phyloP scores from a whole-genome alignment of 2,329 filamentous ascomycete species.

The Phaeosphaeria sp. region DNA sequence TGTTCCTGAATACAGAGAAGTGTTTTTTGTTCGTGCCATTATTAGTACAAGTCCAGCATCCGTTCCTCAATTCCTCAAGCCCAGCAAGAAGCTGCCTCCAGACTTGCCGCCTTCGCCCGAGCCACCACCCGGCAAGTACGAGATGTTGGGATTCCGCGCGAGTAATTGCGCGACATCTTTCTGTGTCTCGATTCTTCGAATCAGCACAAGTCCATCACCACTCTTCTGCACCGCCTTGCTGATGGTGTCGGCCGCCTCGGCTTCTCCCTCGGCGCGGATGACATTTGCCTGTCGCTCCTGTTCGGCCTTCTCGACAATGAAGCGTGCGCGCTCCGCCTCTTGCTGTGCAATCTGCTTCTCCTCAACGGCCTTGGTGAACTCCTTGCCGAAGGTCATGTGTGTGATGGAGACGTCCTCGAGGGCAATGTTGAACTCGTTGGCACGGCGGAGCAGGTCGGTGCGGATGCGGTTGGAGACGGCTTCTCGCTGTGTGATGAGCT shows the following conservation, averaged over 20 bases:
- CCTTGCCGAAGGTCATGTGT: constrained; percentile 99
- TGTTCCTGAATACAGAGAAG: not conserved
- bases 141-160: constrained; percentile 90
- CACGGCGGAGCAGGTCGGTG: constrained; percentile 87
- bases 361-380: constrained; percentile 98
- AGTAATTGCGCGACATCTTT: constrained; percentile 94
- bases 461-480: constrained; percentile 95
- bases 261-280: constrained; percentile 96
- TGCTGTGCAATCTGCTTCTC: constrained; percentile 99
- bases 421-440: constrained; percentile 97
- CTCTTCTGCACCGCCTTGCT: constrained; percentile 90
- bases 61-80: constrained; percentile 59
- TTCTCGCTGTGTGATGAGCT: constrained; percentile 95
- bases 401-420: constrained; percentile 99
- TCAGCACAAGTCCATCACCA: constrained; percentile 92
- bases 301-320: constrained; percentile 98
- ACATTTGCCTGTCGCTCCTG: constrained; percentile 99
- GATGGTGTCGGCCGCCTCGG: constrained; percentile 95
- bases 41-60: not conserved
- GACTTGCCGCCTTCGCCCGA: constrained; percentile 66
- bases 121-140: constrained; percentile 82
- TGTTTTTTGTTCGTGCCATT: constrained; percentile 3
- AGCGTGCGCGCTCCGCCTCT: constrained; percentile 94
- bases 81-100: constrained; percentile 69
- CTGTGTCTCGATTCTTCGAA: constrained; percentile 95